Base-by-base conservation (phyloP, 257 asterid genomes). In the Plantago elongata region DNA sequence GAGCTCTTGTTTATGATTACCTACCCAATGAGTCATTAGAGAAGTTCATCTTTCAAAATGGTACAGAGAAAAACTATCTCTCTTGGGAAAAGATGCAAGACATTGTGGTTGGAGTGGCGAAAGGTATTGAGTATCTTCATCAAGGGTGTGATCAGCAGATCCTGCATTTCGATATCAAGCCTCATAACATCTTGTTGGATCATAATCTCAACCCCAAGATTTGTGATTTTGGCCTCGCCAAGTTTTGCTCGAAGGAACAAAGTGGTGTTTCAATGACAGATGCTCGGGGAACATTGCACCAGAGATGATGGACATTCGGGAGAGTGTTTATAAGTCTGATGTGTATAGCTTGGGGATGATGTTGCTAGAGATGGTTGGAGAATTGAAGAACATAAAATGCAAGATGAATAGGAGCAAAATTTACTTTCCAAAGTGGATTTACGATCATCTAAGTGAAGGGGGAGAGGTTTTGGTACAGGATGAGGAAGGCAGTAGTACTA, bases 101-200 rank as follows among this genome's bases (percentile, higher is more conserved):
- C 9, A 72, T 72, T 63, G 71, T 75, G 15, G 6, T 66, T 11
- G 78, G 78, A 6, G 49, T 69, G 60, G 81, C 69, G 8, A 61
- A 60, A 59, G 81, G 81, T 12, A 61, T 78, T 6, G 76, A 72
- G 14, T 63, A 75, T 52, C 80, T 74, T 43, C 78, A 64, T 49
- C 68, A 59, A 7, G 74, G 73, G 1, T 70, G 83, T 30, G 70
- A 73, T 48, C 63, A 51, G 10, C 73, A 74, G 46, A 77, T 73
- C 67, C 73, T 74, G 43, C 79, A 77, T 47, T 66, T 66, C 1
- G 77, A 77, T 54, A 77, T 77, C 54, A 77, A 73, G 62, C 81
- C 78, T 8, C 73, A 69, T 3, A 69, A 73, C 57, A 78, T 78
- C 47, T 57, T 74, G 51, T 58, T 74, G 18, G 79, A 78, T 44